Conservation (phyloP, 176 grass and related monocot species). For the Otatea glauca region DNA sequence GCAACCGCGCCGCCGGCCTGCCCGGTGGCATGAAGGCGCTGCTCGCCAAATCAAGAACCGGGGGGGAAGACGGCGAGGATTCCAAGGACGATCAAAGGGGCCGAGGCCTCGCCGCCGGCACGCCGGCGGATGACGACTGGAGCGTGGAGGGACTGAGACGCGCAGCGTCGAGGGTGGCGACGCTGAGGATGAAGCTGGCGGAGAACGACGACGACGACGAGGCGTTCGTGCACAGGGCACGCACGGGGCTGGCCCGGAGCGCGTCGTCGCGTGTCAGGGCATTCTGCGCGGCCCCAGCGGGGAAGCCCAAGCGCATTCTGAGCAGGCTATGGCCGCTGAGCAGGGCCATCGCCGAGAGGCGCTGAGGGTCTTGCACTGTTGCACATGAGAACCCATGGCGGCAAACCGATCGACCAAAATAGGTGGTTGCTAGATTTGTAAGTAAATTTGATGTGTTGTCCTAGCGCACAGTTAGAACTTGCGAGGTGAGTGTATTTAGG, state of each 20-base stretch:
- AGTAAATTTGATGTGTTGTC: background rate
- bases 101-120: background rate
- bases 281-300: conserved; percentile 50
- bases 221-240: conserved; percentile 55
- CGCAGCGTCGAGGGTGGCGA: conserved; percentile 53
- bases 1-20: conserved; percentile 42
- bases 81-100: background rate
- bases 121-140: conserved; percentile 41
- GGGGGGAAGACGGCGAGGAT: background rate
- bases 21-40: conserved; percentile 51
- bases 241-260: conserved; percentile 51
- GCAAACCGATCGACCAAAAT: background rate
- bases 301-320: conserved; percentile 60
- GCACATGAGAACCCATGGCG: background rate
- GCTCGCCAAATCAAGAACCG: conserved; percentile 37
- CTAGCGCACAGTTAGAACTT: too few relatives aligned
- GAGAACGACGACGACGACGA: conserved; percentile 55
- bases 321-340: conserved; percentile 63
- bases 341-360: conserved; percentile 47
- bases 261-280: conserved; percentile 63
- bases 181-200: conserved; percentile 75
- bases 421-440: background rate
- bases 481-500: too few relatives aligned
- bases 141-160: conserved; percentile 47
- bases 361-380: background rate